A percentile compares a stretch with the other conserved stretches of the same genome.
These are phyloP conservation scores for Actinomortierella wolfii DNA, from an alignment of 371 early-diverging fungal genomes.

Conservation along the genomic window DNA sequence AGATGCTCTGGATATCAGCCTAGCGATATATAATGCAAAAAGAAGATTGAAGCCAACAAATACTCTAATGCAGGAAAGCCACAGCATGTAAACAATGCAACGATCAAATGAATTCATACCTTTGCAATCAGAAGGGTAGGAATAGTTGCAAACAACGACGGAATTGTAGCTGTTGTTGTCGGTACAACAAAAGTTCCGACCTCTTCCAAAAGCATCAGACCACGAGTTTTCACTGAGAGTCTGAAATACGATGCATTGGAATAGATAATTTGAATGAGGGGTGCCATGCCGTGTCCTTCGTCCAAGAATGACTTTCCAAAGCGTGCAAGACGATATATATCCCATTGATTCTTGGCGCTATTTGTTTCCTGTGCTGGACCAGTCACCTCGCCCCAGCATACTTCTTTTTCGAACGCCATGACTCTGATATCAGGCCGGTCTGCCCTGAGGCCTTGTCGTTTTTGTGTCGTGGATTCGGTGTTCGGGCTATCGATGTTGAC, in stretches of 20 bases:
- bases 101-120: constrained; percentile 1
- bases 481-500: constrained; percentile 11
- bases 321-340: constrained; percentile 8
- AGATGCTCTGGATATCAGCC: constrained; percentile 13
- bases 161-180: constrained; percentile 10
- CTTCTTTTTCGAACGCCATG: constrained; percentile 3
- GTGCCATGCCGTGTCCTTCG: constrained; percentile 5
- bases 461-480: constrained; percentile 5
- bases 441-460: constrained; percentile 10
- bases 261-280: constrained; percentile 11
- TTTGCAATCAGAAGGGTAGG: constrained; percentile 10
- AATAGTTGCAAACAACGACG: constrained; percentile 17
- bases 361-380: constrained; percentile 8
- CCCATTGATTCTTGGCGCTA: constrained; percentile 8
- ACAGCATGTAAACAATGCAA: not conserved
- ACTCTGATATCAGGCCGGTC: constrained; percentile 18
- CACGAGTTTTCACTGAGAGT: constrained; percentile 9
- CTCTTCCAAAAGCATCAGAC: constrained; percentile 13
- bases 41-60: not conserved
- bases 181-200: constrained; percentile 14
- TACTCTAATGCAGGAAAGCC: not conserved
- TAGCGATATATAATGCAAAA: constrained; percentile 1
- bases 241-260: constrained; percentile 9
- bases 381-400: constrained; percentile 15
- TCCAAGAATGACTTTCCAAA: constrained; percentile 17